Evolutionary conservation across 1,139 yeast genomes (phyloP), one percentile per base, ranked within the genome.

Genomic region (Yamadazyma spencermartinsiae): DNA sequence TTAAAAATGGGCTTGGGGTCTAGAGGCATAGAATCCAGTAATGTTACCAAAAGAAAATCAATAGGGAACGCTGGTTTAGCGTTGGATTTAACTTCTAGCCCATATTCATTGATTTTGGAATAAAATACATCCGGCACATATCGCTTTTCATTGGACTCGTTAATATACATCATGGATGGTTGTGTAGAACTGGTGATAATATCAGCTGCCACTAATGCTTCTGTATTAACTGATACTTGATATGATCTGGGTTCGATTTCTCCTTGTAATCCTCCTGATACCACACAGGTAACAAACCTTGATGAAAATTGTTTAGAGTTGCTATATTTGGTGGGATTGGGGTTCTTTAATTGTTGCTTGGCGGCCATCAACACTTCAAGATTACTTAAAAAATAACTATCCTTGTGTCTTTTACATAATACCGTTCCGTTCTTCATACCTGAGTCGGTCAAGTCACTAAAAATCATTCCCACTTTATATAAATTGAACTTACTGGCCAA

Each of bases 51-150:
- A 44, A 94, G 64, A 58, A 87, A 94, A 49, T 94, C 98, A 12
- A 88, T 94, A 0, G 99, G 99, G 61, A 94, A 89, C 5, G 96
- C 88, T 0, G 98, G 98, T 55, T 86, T 87, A 11, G 98, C 98
- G 54, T 87, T 86, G 31, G 81, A 80, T 55, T 88, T 89, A 13
- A 92, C 95, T 35, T 88, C 82, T 19, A 89, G 68, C 6, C 89
- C 88, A 61, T 92, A 94, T 60, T 94, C 97, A 57, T 94, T 94
- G 49, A 80, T 75, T 57, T 80, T 82, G 61, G 82, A 80, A 69
- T 84, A 94, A 54, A 87, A 86, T 16, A 94, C 86, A 48, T 94
- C 99, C 0, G 99, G 98, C 9, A 94, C 98, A 52, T 90, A 92
- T 43, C 96, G 74, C 11, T 72, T 74, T 20, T 76, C 74, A 32